phyloP scores from a whole-genome alignment of 2,329 filamentous ascomycete genomes.

The Fusarium multiceps region DNA sequence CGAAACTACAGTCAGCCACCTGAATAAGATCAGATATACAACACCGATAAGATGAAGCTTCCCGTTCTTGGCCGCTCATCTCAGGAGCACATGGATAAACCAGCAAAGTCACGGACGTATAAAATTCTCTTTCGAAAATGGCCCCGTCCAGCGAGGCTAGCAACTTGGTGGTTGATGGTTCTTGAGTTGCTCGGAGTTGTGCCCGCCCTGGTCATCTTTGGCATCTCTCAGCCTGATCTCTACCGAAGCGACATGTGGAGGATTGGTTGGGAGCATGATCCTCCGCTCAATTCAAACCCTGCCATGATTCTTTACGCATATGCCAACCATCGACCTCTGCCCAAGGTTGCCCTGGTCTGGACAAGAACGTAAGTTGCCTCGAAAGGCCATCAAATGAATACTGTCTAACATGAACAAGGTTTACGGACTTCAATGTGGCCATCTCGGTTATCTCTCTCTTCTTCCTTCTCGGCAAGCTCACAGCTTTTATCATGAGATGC shows the following conservation, averaged over 20 bases:
- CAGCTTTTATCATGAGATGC: conserved; percentile 76
- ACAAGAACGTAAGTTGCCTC: conserved; percentile 70
- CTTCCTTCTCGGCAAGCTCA: conserved; percentile 76
- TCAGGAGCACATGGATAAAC: conserved; percentile 30
- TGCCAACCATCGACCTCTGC: conserved; percentile 74
- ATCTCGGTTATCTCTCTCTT: conserved; percentile 82
- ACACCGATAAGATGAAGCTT: conserved; percentile 41
- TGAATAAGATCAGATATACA: conserved; percentile 3
- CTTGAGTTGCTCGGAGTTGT: conserved; percentile 75
- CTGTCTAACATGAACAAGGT: conserved; percentile 56
- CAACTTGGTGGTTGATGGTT: conserved; percentile 71
- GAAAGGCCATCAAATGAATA: background rate
- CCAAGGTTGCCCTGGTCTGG: conserved; percentile 76
- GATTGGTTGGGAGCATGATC: conserved; percentile 73
- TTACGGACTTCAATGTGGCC: conserved; percentile 81
- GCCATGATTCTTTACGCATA: conserved; percentile 76
- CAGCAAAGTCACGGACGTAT: conserved; percentile 51
- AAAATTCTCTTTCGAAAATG: conserved; percentile 69
- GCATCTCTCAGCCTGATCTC: conserved; percentile 77
- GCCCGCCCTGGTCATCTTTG: conserved; percentile 75
- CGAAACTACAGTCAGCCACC: background rate
- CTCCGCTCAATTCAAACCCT: conserved; percentile 76
- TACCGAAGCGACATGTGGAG: conserved; percentile 79
- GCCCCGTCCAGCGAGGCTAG: conserved; percentile 62
- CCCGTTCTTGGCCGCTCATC: conserved; percentile 25